phyloP scores from a whole-genome alignment of 2,329 filamentous ascomycete genomes.

The Claviceps sp. region DNA sequence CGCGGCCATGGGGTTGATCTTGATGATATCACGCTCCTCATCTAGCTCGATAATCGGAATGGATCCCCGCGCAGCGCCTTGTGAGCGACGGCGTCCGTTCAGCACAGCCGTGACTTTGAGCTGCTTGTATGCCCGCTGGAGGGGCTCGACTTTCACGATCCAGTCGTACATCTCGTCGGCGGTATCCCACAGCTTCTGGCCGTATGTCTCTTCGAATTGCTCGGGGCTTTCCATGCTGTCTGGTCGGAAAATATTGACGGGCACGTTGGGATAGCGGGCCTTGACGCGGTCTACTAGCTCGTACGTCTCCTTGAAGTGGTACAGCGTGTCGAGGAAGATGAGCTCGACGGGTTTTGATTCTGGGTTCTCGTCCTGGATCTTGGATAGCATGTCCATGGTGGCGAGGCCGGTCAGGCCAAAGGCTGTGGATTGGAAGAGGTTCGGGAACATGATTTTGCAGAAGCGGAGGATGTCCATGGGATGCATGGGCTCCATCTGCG shows the following conservation, averaged over 20 bases:
- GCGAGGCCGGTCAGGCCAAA: slow-evolving; percentile 72
- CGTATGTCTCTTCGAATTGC: slow-evolving; percentile 74
- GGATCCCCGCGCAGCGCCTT: slow-evolving; percentile 82
- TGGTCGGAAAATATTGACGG: slow-evolving; percentile 83
- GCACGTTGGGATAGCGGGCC: slow-evolving; percentile 62
- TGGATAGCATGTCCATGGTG: slow-evolving; percentile 75
- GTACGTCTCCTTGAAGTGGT: slow-evolving; percentile 70
- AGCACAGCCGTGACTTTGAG: slow-evolving; percentile 81
- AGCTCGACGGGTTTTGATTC: slow-evolving; percentile 47
- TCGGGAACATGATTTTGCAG: slow-evolving; percentile 81
- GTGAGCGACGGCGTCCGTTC: slow-evolving; percentile 80
- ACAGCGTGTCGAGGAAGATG: slow-evolving; percentile 74
- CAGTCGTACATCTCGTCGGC: slow-evolving; percentile 91
- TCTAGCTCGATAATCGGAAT: slow-evolving; percentile 89
- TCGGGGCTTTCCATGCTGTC: slow-evolving; percentile 56
- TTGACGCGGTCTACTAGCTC: slow-evolving; percentile 61
- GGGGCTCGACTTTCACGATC: slow-evolving; percentile 93
- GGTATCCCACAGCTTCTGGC: slow-evolving; percentile 69
- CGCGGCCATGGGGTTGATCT: slow-evolving; percentile 93
- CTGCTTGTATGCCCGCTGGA: slow-evolving; percentile 78
- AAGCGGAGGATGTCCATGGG: slow-evolving; percentile 87
- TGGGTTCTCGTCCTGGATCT: slow-evolving; percentile 51
- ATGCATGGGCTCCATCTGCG: slow-evolving; percentile 74
- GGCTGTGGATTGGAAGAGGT: slow-evolving; percentile 75
- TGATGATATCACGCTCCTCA: slow-evolving; percentile 75